Evolutionary conservation across 192 early-diverging fungal genomes (phyloP), one percentile per base, ranked within the genome.

Genomic region (Phlyctochytrium bullatum): DNA sequence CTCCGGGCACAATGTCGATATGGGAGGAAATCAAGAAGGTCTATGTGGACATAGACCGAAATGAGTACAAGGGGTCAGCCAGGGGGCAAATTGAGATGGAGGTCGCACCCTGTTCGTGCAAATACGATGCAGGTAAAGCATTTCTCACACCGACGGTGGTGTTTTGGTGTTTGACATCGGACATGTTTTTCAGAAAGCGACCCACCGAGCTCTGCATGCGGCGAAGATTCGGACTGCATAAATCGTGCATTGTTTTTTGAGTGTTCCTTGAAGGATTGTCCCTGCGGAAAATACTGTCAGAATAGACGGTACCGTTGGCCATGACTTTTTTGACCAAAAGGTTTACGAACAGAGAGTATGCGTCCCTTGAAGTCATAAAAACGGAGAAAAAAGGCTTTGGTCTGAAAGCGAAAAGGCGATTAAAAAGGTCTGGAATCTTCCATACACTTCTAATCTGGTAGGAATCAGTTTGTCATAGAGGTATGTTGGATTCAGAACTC

Each of bases 301-400:
- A 99, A 99, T 70, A 32, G 12, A 20, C 24, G 28, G 17, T 25
- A 17, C n/a, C 20, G 17, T 69, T 52, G 4, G 61, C 6, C 27
- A 29, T 29, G 58, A 28, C 24, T 29, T 29, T 30, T 10, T 31
- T 31, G 25, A 28, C 52, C 17, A 12, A 23, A 66, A 88, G 97
- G 60, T 95, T 99, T 56, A 91, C 93, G 80, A 83, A 84, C 52
- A 84, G 84, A 67, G 80, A 94, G 34, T 96, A 95, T 67, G 92
- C 94, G 0, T 75, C 82, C 1, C 88, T 98, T 25, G 88, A 94
- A 73, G 85, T 99, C 10, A 89, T 99, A 62, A 77, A 88, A 54
- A 92, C 96, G 2, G 93, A 88, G 3, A 89, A 90, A 68, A 99
- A 99, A 70, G 97, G 97, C 0, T 94, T 86, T 71, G 97, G 97